Conservation (phyloP, 2,329 filamentous ascomycete genomes). For the Chaetoscypha palmicola region DNA sequence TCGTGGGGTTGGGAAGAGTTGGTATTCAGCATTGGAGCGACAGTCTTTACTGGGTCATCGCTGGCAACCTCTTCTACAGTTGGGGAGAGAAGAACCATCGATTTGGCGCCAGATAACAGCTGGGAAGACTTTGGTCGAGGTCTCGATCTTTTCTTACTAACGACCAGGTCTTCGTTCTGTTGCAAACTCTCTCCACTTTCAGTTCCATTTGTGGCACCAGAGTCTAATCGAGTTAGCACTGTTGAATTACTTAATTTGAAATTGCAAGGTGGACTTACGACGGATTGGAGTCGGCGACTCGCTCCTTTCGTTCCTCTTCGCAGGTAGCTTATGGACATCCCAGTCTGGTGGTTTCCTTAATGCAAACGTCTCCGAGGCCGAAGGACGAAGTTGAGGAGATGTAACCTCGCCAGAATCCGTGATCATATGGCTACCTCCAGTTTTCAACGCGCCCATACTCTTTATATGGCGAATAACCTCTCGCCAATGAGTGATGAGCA, state of each 20-base stretch:
- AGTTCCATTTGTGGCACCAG: neutral
- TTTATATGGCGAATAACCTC: constrained; percentile 56
- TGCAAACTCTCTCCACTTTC: neutral
- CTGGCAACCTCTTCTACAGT: constrained; percentile 18
- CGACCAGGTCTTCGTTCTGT: constrained; percentile 14
- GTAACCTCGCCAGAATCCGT: constrained; percentile 12
- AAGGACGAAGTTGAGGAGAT: constrained; percentile 32
- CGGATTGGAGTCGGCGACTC: constrained; percentile 33
- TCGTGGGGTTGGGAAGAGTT: constrained; percentile 2
- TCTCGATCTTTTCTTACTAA: constrained; percentile 25
- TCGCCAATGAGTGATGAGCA: constrained; percentile 60
- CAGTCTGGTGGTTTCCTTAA: constrained; percentile 35
- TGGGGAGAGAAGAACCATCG: constrained; percentile 22
- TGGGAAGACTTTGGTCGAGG: constrained; percentile 19
- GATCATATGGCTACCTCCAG: constrained; percentile 9
- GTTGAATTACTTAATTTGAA: neutral
- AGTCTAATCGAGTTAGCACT: constrained; percentile 3
- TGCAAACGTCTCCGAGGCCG: constrained; percentile 37
- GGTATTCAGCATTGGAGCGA: neutral
- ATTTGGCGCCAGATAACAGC: constrained; percentile 16
- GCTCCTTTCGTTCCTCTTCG: constrained; percentile 20
- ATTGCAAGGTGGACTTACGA: constrained; percentile 23
- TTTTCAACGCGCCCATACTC: constrained; percentile 31
- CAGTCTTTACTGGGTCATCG: neutral
- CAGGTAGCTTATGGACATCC: constrained; percentile 21